These are phyloP conservation scores for Trichothecium sympodiale DNA, from an alignment of 2,329 filamentous ascomycete genomes.

Conservation along the genomic window DNA sequence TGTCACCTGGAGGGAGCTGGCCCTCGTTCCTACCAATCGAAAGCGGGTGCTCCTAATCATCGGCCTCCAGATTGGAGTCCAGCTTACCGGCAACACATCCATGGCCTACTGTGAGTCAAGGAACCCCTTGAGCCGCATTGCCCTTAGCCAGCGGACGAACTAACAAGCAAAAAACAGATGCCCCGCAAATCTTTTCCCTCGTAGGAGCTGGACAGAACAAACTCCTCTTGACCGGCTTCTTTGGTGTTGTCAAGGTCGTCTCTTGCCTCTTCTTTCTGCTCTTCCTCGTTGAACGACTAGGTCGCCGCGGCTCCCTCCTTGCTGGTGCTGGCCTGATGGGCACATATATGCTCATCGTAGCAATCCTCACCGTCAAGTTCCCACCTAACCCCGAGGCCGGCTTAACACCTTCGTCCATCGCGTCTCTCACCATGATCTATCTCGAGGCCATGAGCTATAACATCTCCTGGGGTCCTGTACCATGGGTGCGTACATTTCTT, in stretches of 20 bases:
- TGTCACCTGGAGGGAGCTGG: conserved; percentile 32
- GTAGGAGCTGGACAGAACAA: conserved; percentile 35
- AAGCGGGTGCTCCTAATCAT: conserved; percentile 35
- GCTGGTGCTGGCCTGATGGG: conserved; percentile 37
- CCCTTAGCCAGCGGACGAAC: too few species aligned
- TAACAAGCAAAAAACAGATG: conserved; percentile 20
- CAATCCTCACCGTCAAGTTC: conserved; percentile 32
- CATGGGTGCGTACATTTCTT: conserved; percentile 24
- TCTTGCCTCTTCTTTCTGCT: conserved; percentile 34
- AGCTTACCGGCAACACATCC: conserved; percentile 39
- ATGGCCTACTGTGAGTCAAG: conserved; percentile 33
- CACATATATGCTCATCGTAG: conserved; percentile 39
- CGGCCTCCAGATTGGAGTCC: conserved; percentile 35
- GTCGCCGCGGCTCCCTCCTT: conserved; percentile 36
- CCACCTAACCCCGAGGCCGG: conserved; percentile 21
- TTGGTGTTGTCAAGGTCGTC: conserved; percentile 39
- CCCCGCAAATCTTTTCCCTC: conserved; percentile 37
- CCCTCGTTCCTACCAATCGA: conserved; percentile 31
- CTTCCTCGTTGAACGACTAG: conserved; percentile 37
- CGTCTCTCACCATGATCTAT: conserved; percentile 38
- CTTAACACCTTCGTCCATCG: conserved; percentile 28
- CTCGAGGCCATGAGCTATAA: conserved; percentile 37
- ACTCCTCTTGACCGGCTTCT: conserved; percentile 39
- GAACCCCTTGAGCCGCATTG: too few species aligned
- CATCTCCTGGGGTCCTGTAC: conserved; percentile 39